Evolutionary conservation across 2,329 filamentous ascomycete genomes (phyloP).

Genomic region (Aspergillus brasiliensis): DNA sequence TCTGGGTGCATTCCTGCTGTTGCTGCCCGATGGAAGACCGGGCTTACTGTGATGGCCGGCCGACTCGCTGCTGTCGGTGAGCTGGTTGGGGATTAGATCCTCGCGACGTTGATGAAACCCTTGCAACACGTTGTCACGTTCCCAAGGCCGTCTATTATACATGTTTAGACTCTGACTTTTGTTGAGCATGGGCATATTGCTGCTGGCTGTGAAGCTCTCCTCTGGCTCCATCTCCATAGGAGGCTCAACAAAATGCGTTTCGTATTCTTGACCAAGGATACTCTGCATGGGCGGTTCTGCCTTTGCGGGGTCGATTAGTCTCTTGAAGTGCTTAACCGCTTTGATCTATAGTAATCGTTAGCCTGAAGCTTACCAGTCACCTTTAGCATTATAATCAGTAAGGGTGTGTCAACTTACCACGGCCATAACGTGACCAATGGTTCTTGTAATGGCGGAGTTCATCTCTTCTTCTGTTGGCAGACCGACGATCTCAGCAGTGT

Average conservation of each 20-base stretch:
- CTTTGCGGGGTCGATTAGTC: constrained; percentile 63
- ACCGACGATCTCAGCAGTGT: constrained; percentile 77
- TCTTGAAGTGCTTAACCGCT: constrained; percentile 87
- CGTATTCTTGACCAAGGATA: constrained; percentile 59
- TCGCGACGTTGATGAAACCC: constrained; percentile 50
- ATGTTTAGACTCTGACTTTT: constrained; percentile 44
- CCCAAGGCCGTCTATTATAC: constrained; percentile 53
- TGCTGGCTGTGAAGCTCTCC: constrained; percentile 32
- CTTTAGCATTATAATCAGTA: neutral
- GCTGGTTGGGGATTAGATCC: constrained; percentile 1
- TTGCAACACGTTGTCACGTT: constrained; percentile 54
- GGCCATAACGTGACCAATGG: constrained; percentile 81
- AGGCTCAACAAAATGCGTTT: constrained; percentile 59
- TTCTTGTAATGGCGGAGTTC: constrained; percentile 84
- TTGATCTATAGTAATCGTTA: constrained; percentile 64
- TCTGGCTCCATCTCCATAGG: constrained; percentile 54
- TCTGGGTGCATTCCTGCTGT: constrained; percentile 17
- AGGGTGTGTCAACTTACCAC: constrained; percentile 59
- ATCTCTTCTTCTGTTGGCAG: constrained; percentile 88
- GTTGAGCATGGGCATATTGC: constrained; percentile 16
- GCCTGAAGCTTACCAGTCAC: neutral
- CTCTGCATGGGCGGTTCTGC: constrained; percentile 55
- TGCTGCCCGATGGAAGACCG: constrained; percentile 17
- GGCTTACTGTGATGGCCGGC: constrained; percentile 14
- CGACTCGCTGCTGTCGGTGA: constrained; percentile 17